A percentile compares a stretch with the other conserved stretches of the same genome.
Evolutionary conservation across 495 filamentous ascomycete genomes (phyloP).

Genomic region (Annulohypoxylon stygium): DNA sequence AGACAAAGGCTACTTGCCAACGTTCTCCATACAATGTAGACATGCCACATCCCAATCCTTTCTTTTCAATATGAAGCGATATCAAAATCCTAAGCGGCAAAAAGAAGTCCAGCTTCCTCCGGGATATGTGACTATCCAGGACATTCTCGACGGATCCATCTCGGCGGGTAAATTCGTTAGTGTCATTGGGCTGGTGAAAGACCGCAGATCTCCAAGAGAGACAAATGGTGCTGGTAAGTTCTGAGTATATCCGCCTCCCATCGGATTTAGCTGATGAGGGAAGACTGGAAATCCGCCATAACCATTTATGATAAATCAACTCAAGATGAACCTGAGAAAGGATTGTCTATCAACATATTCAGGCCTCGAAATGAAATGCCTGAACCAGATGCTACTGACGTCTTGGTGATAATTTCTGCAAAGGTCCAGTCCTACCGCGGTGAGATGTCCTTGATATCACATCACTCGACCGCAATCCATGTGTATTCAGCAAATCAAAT

Average conservation of each 20-base stretch:
- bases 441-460: slow-evolving; percentile 56
- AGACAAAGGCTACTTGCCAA: slow-evolving; percentile 19
- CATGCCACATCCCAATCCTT: slow-evolving; percentile 9
- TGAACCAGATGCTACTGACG: slow-evolving; percentile 53
- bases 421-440: slow-evolving; percentile 55
- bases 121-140: slow-evolving; percentile 47
- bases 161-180: slow-evolving; percentile 53
- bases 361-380: slow-evolving; percentile 57
- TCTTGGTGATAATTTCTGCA: slow-evolving; percentile 56
- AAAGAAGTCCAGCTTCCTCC: slow-evolving; percentile 45
- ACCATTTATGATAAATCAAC: slow-evolving; percentile 58
- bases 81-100: slow-evolving; percentile 12
- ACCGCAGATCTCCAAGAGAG: slow-evolving; percentile 58
- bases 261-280: slow-evolving; percentile 15
- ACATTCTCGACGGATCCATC: slow-evolving; percentile 48
- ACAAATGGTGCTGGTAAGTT: slow-evolving; percentile 59
- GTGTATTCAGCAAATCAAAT: slow-evolving; percentile 58
- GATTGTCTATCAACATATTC: slow-evolving; percentile 60
- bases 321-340: slow-evolving; percentile 42
- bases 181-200: slow-evolving; percentile 65
- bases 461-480: slow-evolving; percentile 51
- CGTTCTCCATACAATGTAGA: slow-evolving; percentile 5
- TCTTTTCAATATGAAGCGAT: slow-evolving; percentile 38
- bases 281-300: slow-evolving; percentile 59
- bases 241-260: slow-evolving; percentile 9